These are phyloP conservation scores for Cairneyella variabilis DNA, from an alignment of 495 filamentous ascomycete genomes.

Conservation along the genomic window DNA sequence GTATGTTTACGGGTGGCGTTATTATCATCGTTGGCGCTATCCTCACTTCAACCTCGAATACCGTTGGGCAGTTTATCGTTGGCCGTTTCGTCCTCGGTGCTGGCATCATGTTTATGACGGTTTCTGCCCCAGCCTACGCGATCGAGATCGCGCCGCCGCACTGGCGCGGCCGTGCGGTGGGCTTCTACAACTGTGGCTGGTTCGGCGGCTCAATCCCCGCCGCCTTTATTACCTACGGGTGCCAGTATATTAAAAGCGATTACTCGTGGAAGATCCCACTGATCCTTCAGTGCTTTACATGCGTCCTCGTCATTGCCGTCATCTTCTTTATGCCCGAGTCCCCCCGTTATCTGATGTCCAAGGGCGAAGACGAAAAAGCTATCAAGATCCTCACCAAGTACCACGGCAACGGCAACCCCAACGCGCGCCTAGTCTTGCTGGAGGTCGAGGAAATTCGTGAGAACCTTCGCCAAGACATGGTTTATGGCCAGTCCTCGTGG, in stretches of 20 bases:
- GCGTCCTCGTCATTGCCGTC: slow-evolving; percentile 24
- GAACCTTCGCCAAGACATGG: slow-evolving; percentile 48
- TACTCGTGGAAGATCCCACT: slow-evolving; percentile 43
- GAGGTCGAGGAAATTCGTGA: slow-evolving; percentile 58
- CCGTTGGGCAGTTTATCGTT: slow-evolving; percentile 39
- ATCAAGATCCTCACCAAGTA: slow-evolving; percentile 52
- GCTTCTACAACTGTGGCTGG: slow-evolving; percentile 49
- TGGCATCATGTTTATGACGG: slow-evolving; percentile 46
- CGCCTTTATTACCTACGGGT: slow-evolving; percentile 39
- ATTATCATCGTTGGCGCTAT: slow-evolving; percentile 49
- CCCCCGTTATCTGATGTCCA: slow-evolving; percentile 53
- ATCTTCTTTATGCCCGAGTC: slow-evolving; percentile 46
- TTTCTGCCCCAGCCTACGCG: slow-evolving; percentile 42
- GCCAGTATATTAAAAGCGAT: slow-evolving; percentile 37
- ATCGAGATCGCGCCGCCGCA: slow-evolving; percentile 45
- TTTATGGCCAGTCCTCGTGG: slow-evolving; percentile 50
- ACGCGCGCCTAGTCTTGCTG: slow-evolving; percentile 50
- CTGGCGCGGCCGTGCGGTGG: slow-evolving; percentile 41
- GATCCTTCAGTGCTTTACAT: slow-evolving; percentile 41
- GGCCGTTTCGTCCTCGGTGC: slow-evolving; percentile 47
- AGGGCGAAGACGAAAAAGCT: slow-evolving; percentile 43
- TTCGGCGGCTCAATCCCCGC: slow-evolving; percentile 47
- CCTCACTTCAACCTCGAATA: slow-evolving; percentile 33
- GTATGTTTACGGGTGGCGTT: slow-evolving; percentile 44
- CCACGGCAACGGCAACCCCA: slow-evolving; percentile 54